Base-by-base conservation (phyloP, 805 yeast genomes). In the Kodamaea nitidulidarum region DNA sequence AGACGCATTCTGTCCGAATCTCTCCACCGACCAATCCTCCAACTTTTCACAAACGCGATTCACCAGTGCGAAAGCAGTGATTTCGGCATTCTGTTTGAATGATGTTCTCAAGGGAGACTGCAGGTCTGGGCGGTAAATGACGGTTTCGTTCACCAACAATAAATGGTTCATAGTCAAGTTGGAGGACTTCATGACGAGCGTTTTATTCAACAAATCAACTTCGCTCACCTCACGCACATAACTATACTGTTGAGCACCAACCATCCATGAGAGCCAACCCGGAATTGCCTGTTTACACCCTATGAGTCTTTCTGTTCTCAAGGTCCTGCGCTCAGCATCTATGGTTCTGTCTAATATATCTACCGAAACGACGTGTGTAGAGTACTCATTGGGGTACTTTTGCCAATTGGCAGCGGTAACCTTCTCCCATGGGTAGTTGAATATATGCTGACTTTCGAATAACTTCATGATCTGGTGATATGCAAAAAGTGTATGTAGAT, bases 381-480 rank as follows among this genome's bases (percentile, higher is more conserved):
- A 81, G 42, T 82, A 71, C 51, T 88, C 95, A 58, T 93, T 91
- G n/a, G 98, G 98, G 63, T 91, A 91, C 51, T 91, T 91, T 48
- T 77, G 80, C 98, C 98, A 91, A 62, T 90, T 88, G 37, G 98
- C 97, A 1, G 95, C 88, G 0, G 96, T 84, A 17, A 91, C 95
- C 51, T 84, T 88, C 17, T 84, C 95, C 97, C 98, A 91, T 0
- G 95, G 78, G 55, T 93, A 90, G 40, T 78, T 67, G 60, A 88
- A 91, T 30, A 63, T 68, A 58, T 84, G 91, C 14, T 71, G 61
- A 28, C 84, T 75, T 30, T 77, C 78, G 57, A 88, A 90, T 34
- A 91, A 69, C 60, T 83, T 87, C 98, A 91, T 91, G 4, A 8
- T 36, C n/a, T 25, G 27, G n/a, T n/a, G n/a, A n/a, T n/a, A n/a